These are phyloP conservation scores for Castanea sativa DNA, from an alignment of 306 rosid genomes.

Conservation along the genomic window DNA sequence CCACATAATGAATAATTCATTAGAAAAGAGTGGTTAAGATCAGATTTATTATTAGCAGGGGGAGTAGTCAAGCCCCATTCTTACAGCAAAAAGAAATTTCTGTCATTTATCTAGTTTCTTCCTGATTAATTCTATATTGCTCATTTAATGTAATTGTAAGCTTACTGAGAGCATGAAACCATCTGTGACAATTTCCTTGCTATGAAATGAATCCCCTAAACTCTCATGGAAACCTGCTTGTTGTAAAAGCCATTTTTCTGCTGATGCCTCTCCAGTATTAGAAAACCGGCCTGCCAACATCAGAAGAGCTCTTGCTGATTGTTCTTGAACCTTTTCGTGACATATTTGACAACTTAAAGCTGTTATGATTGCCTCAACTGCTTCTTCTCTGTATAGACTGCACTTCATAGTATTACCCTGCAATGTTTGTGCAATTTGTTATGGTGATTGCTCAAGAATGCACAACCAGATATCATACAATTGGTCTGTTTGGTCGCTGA, in stretches of 20 bases:
- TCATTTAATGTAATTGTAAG: background rate
- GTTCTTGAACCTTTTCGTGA: conserved; percentile 46
- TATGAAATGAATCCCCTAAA: conserved; percentile 33
- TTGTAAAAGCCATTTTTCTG: conserved; percentile 58
- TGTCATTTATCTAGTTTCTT: background rate
- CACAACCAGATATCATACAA: background rate
- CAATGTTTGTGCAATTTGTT: conserved; percentile 74
- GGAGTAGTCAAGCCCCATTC: background rate
- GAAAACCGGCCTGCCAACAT: conserved; percentile 69
- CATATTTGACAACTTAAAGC: conserved; percentile 47
- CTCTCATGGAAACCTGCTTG: conserved; percentile 60
- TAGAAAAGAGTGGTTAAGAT: background rate
- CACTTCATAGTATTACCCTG: conserved; percentile 67
- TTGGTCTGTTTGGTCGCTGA: background rate
- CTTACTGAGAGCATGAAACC: conserved; percentile 41
- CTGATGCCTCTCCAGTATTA: conserved; percentile 48
- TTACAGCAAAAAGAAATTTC: background rate
- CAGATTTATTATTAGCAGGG: background rate
- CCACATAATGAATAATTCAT: conserved; percentile 6
- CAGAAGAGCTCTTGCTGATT: conserved; percentile 65
- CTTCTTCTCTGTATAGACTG: conserved; percentile 81
- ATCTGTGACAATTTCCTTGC: conserved; percentile 34
- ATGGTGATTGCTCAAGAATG: conserved; percentile 39
- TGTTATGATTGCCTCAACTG: conserved; percentile 54
- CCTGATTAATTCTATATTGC: background rate